Evolutionary conservation across 2,329 filamentous ascomycete genomes (phyloP).

Genomic region (Colletotrichum destructivum): DNA sequence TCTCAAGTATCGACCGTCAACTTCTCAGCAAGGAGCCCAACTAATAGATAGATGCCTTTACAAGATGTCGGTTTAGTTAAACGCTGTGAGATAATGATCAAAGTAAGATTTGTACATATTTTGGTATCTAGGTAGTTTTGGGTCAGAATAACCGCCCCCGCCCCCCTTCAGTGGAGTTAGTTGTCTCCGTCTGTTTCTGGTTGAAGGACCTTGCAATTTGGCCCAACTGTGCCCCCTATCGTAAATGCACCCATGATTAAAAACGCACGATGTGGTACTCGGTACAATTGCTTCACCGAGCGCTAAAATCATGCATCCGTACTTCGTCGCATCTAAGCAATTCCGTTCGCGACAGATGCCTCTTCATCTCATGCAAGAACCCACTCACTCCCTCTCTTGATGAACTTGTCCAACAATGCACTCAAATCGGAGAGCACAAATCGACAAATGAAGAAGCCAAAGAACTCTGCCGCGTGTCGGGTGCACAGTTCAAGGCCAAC

Average conservation of each 20-base stretch:
- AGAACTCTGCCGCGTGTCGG: conserved; percentile 95
- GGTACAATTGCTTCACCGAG: neutral
- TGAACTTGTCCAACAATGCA: conserved; percentile 92
- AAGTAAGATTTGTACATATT: neutral
- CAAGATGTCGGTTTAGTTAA: too few relatives aligned
- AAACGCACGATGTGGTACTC: neutral
- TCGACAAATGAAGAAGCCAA: conserved; percentile 95
- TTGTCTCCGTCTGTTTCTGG: neutral
- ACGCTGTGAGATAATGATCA: neutral
- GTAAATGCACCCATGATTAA: neutral
- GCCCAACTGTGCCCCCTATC: neutral
- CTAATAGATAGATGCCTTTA: neutral
- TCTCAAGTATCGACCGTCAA: neutral
- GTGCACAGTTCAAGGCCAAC: conserved; percentile 95
- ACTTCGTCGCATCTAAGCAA: neutral
- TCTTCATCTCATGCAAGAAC: conserved; percentile 64
- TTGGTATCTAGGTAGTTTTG: neutral
- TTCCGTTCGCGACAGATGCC: neutral
- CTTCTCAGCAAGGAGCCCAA: neutral
- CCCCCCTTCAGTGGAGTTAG: too few relatives aligned
- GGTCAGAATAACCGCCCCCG: too few relatives aligned
- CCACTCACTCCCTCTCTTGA: conserved; percentile 98
- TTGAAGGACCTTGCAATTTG: neutral
- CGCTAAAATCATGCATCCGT: conserved; percentile 1
- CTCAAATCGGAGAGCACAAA: conserved; percentile 92